Evolutionary conservation across 177 flowering plant genomes (phyloP).

Genomic region (Vitis hybrid): DNA sequence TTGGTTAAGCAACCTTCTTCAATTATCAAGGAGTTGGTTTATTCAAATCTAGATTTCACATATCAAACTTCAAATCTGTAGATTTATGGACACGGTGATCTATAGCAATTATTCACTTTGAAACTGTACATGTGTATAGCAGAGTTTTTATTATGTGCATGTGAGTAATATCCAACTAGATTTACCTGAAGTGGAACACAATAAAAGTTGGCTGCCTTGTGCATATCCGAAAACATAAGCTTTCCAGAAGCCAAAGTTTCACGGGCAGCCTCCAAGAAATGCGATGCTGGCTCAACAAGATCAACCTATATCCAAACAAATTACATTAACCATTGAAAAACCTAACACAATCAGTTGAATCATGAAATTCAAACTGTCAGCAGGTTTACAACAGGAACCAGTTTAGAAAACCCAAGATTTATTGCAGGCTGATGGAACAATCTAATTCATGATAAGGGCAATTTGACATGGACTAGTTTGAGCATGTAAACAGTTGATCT

Average conservation of each 20-base stretch:
- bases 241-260: constrained; percentile 59
- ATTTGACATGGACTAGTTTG: no score
- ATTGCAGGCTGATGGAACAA: no score
- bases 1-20: neutral
- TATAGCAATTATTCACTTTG: neutral
- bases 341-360: neutral
- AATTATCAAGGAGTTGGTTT: neutral
- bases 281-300: constrained; percentile 96
- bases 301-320: constrained; percentile 62
- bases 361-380: neutral
- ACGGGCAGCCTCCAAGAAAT: constrained; percentile 89
- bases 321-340: neutral
- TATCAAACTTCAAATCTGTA: neutral
- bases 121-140: neutral
- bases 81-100: neutral
- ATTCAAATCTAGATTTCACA: neutral
- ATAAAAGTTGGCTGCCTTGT: constrained; percentile 73
- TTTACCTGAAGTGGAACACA: constrained; percentile 87
- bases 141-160: neutral
- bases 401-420: no score
- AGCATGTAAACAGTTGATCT: no score
- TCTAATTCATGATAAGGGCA: no score
- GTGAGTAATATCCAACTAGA: neutral
- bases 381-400: neutral
- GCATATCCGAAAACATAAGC: constrained; percentile 33